These are phyloP conservation scores for Penicillium mononematosum DNA, from an alignment of 495 filamentous ascomycete species.

Conservation along the genomic window DNA sequence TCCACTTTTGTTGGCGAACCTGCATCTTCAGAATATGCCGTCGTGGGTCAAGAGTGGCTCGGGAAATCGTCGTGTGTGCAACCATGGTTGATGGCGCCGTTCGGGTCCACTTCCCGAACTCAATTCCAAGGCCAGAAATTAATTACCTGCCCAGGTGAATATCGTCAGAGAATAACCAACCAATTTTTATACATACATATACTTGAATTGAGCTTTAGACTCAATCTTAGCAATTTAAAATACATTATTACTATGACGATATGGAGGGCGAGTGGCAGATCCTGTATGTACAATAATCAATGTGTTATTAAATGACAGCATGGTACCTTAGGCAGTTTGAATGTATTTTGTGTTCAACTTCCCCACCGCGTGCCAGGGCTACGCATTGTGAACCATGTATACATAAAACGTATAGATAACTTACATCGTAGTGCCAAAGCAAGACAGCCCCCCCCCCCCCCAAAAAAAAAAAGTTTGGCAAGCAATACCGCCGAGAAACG, in stretches of 20 bases:
- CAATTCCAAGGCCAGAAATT: conserved; percentile 1
- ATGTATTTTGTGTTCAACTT: not conserved
- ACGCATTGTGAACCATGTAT: not conserved
- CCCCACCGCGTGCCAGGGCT: not conserved
- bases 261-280: not conserved
- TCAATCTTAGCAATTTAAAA: not conserved
- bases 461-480: not conserved
- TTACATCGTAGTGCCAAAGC: not conserved
- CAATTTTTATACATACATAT: not conserved
- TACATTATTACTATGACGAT: not conserved
- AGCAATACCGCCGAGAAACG: not conserved
- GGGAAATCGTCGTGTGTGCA: not conserved
- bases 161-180: not conserved
- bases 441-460: too few relatives aligned
- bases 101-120: conserved; percentile 9
- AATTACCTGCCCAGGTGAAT: not conserved
- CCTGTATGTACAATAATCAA: not conserved
- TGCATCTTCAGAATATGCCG: too few relatives aligned
- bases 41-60: not conserved
- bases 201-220: not conserved
- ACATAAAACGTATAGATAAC: too few relatives aligned
- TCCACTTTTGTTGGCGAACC: not conserved
- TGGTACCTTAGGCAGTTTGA: not conserved
- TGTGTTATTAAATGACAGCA: not conserved
- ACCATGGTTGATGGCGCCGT: conserved; percentile 9